phyloP scores from a whole-genome alignment of 495 filamentous ascomycete species.

The Aspergillus baeticus region DNA sequence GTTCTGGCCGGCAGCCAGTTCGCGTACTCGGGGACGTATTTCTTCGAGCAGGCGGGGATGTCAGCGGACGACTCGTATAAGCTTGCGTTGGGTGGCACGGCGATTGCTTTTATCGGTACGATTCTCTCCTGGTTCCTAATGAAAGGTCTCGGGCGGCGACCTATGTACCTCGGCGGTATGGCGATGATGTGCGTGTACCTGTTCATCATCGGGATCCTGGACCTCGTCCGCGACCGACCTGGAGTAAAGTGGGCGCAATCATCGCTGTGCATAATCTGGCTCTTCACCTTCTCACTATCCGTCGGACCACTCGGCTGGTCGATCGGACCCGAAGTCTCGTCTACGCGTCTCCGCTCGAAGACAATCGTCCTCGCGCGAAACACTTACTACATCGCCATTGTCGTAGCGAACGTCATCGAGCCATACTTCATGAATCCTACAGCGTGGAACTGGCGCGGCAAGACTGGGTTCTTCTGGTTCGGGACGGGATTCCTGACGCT shows the following conservation, averaged over 20 bases:
- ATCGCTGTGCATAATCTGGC: conserved; percentile 63
- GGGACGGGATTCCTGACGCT: conserved; percentile 42
- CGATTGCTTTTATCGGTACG: conserved; percentile 59
- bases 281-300: conserved; percentile 61
- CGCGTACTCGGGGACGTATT: conserved; percentile 69
- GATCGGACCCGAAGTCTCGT: conserved; percentile 61
- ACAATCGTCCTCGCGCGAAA: conserved; percentile 62
- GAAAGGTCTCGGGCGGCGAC: conserved; percentile 56
- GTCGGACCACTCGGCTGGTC: conserved; percentile 63
- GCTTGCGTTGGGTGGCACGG: conserved; percentile 48
- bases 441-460: conserved; percentile 60
- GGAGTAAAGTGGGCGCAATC: conserved; percentile 37
- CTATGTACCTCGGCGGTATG: conserved; percentile 66
- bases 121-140: conserved; percentile 53
- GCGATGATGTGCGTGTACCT: conserved; percentile 53
- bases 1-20: conserved; percentile 70
- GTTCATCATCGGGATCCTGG: conserved; percentile 65
- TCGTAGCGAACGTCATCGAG: conserved; percentile 61
- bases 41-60: conserved; percentile 70
- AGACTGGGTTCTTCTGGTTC: conserved; percentile 66
- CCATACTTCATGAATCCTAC: conserved; percentile 66
- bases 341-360: conserved; percentile 56
- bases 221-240: conserved; percentile 38
- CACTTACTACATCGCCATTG: conserved; percentile 53
- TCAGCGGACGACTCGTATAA: conserved; percentile 51